phyloP scores from a whole-genome alignment of 1,139 yeast genomes.

The Candida sojae region DNA sequence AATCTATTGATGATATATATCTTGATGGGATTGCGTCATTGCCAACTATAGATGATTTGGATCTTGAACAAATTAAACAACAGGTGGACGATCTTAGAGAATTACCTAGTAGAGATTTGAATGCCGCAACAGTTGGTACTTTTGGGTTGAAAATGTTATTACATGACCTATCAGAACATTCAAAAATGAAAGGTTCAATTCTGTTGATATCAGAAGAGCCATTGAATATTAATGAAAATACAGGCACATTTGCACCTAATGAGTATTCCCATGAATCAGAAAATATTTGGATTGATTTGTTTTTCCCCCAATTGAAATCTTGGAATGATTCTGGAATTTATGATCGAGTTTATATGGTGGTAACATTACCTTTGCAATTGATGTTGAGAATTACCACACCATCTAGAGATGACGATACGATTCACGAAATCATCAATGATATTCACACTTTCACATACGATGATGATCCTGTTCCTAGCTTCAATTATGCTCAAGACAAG shows the following conservation, averaged over 20 bases:
- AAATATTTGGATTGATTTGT: constrained; percentile 20
- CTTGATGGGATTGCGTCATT: constrained; percentile 26
- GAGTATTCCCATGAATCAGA: background rate
- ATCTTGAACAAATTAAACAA: constrained; percentile 22
- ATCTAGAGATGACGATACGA: constrained; percentile 30
- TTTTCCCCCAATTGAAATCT: constrained; percentile 16
- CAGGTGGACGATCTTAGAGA: constrained; percentile 20
- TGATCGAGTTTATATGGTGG: constrained; percentile 22
- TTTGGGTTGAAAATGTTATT: constrained; percentile 38
- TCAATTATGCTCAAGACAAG: constrained; percentile 17
- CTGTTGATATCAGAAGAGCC: constrained; percentile 17
- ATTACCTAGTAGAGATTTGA: constrained; percentile 13
- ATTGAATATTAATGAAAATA: constrained; percentile 15
- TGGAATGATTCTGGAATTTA: constrained; percentile 9
- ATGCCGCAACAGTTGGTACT: constrained; percentile 23
- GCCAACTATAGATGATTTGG: constrained; percentile 35
- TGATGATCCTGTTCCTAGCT: background rate
- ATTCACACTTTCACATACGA: constrained; percentile 1
- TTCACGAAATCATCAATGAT: constrained; percentile 5
- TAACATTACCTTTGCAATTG: constrained; percentile 47
- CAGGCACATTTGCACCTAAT: background rate
- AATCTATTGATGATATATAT: constrained; percentile 23
- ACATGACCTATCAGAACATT: constrained; percentile 33
- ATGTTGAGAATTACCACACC: constrained; percentile 52
- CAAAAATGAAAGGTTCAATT: constrained; percentile 16